A percentile compares a stretch with the other conserved stretches of the same genome.
Evolutionary conservation across 345 rosid species (phyloP).

Genomic region (Ceriops tagal): DNA sequence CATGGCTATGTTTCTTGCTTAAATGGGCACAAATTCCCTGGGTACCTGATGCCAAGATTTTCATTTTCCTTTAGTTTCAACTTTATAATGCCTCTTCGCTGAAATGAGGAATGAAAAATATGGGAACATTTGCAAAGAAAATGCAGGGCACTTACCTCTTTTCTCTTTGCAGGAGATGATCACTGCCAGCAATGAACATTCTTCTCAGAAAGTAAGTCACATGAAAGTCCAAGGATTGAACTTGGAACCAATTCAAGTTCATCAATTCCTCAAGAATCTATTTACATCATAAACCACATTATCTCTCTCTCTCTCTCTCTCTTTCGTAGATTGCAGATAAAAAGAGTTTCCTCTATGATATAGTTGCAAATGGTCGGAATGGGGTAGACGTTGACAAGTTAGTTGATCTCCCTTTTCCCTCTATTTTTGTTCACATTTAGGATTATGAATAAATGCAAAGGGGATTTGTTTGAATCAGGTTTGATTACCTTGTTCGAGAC

Average conservation of each 20-base stretch:
- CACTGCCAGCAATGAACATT: constrained; percentile 22
- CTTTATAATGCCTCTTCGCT: background rate
- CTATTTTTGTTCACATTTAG: background rate
- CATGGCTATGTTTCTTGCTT: too few species aligned
- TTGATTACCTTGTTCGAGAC: constrained; percentile 32
- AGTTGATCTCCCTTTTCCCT: constrained; percentile 2
- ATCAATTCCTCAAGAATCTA: background rate
- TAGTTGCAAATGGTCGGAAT: constrained; percentile 35
- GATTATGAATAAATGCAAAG: too few species aligned
- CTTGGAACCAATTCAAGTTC: background rate
- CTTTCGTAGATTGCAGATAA: constrained; percentile 4
- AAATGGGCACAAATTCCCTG: too few species aligned
- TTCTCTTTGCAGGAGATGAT: constrained; percentile 25
- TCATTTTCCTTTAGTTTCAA: background rate
- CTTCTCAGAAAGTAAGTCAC: constrained; percentile 16
- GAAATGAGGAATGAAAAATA: too few species aligned
- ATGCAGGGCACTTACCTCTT: background rate
- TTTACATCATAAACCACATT: background rate
- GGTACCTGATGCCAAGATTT: background rate
- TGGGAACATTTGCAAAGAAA: background rate
- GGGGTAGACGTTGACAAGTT: constrained; percentile 36
- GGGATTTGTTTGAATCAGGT: constrained; percentile 9
- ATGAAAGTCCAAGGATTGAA: background rate
- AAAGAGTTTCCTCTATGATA: constrained; percentile 27
- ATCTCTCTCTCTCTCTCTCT: background rate